Conservation (phyloP, 495 filamentous ascomycete species). For the Annulohypoxylon bovei region DNA sequence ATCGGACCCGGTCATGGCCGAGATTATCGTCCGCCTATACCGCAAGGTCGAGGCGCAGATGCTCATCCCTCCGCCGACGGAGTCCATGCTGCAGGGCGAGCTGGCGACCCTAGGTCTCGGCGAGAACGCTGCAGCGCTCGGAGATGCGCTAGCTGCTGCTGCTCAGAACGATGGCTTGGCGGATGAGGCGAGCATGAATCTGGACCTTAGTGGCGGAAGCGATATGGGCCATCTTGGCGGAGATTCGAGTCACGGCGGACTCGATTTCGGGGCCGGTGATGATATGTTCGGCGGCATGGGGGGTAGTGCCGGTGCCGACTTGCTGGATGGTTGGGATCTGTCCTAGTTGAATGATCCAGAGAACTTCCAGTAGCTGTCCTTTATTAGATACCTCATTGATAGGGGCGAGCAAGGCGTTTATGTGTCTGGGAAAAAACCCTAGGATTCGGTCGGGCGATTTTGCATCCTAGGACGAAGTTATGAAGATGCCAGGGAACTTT, state of each 20-base stretch:
- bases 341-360: conserved; percentile 11
- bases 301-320: conserved; percentile 21
- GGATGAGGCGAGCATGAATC: conserved; percentile 35
- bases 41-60: conserved; percentile 75
- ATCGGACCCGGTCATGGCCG: conserved; percentile 68
- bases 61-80: conserved; percentile 47
- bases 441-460: neutral
- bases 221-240: conserved; percentile 42
- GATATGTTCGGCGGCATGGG: conserved; percentile 43
- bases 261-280: conserved; percentile 41
- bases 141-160: conserved; percentile 48
- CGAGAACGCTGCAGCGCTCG: conserved; percentile 43
- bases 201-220: conserved; percentile 38
- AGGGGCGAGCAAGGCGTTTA: conserved; percentile 12
- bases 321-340: conserved; percentile 45
- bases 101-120: conserved; percentile 41
- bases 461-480: neutral
- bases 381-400: neutral
- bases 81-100: conserved; percentile 47
- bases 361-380: neutral
- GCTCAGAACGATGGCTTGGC: conserved; percentile 43
- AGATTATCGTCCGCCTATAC: conserved; percentile 78
- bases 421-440: neutral
- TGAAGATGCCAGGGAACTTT: neutral
- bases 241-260: conserved; percentile 33